Base-by-base conservation (phyloP, 2,329 filamentous ascomycete species). In the Akanthomyces muscarius region DNA sequence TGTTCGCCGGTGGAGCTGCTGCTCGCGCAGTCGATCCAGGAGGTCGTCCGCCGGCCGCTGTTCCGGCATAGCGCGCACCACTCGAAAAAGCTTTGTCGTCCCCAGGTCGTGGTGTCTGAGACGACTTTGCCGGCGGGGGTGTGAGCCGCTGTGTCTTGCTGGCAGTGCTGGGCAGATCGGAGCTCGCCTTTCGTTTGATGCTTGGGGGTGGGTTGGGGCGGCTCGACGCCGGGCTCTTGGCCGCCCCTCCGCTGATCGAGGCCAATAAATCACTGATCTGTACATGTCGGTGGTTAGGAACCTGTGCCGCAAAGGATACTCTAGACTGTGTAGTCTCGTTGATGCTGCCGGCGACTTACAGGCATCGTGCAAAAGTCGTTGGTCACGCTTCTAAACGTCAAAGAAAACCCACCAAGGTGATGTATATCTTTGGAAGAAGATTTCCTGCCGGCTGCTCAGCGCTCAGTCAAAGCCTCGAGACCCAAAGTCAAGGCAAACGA, bases 191-290 rank as follows among this genome's bases (percentile, higher is more conserved):
- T 66, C 86, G 81, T 73, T 88, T 88, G 42, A 62, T 50, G 44
- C 77, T 64, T 7, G 68, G 72, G 33, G 73, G 59, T 14, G 69
- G 65, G 38, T 65, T 69, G 6, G 69, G 64, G 62, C 71, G 70
- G 28, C 23, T 48, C 5, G 60, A n/a, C n/a, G 16, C 21, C 13
- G 75, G 68, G 18, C 75, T 67, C 50, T 80, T 69, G 68, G 78
- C 74, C 71, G 81, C 78, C 66, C 80, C 80, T 70, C 85, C 86
- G 66, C 78, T 83, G 67, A 89, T 88, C 71, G 85, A 82, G 67
- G 84, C 86, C 41, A 86, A 78, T n/a, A 86, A 76, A 66, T 86
- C 83, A 65, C 80, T 75, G 68, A 86, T 85, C 68, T 67, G 25
- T 23, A 54, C n/a, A 38, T 11, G n/a, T 16, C 11, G 13, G 59